Evolutionary conservation across 805 yeast genomes (phyloP).

Genomic region (Hanseniaspora taiwanica): DNA sequence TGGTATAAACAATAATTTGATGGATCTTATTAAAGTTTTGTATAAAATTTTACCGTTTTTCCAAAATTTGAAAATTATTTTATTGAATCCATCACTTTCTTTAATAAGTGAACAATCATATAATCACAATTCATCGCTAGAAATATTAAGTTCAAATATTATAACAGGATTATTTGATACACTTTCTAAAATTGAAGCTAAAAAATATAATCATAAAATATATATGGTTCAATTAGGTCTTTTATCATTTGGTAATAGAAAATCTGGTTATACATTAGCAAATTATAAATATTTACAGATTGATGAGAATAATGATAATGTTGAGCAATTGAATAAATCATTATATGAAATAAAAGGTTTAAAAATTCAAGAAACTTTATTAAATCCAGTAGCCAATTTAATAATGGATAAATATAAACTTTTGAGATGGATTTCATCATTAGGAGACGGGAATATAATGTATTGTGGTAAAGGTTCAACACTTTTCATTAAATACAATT

Average conservation of each 20-base stretch:
- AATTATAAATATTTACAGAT: background rate
- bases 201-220: background rate
- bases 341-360: background rate
- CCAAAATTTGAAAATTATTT: constrained; percentile 2
- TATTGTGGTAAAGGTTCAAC: constrained; percentile 1
- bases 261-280: background rate
- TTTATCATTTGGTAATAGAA: background rate
- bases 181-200: background rate
- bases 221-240: background rate
- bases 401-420: background rate
- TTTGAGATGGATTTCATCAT: background rate
- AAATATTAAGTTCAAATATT: background rate
- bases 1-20: constrained; percentile 4
- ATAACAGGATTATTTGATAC: background rate
- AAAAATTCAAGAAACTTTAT: background rate
- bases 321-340: no score
- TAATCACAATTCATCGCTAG: background rate
- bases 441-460: background rate
- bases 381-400: background rate
- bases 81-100: constrained; percentile 3
- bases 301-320: background rate
- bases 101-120: background rate
- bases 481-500: background rate
- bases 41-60: constrained; percentile 1
- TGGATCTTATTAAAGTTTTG: constrained; percentile 4